phyloP scores from a whole-genome alignment of 345 rosid species.

The Moringa oleifera region DNA sequence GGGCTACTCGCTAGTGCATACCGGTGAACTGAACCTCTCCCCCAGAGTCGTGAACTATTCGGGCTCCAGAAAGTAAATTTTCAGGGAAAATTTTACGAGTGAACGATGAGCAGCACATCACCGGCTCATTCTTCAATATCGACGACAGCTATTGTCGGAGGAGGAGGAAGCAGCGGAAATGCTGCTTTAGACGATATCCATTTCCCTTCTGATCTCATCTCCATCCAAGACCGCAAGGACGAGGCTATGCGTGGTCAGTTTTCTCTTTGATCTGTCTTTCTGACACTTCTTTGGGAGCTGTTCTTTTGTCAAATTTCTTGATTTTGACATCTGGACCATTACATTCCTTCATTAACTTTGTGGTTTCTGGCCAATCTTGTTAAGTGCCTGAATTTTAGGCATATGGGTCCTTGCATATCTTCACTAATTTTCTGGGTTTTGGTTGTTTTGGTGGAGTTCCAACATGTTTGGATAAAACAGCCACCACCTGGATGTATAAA shows the following conservation, averaged over 20 bases:
- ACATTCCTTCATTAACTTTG: background rate
- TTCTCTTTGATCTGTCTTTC: background rate
- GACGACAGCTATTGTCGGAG: slow-evolving; percentile 62
- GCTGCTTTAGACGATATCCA: slow-evolving; percentile 58
- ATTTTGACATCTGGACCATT: background rate
- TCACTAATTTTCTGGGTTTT: background rate
- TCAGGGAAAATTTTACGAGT: too few species aligned
- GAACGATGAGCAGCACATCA: slow-evolving; percentile 65
- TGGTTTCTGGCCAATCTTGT: background rate
- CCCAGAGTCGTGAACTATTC: too few species aligned
- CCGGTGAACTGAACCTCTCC: too few species aligned
- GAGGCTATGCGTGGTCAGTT: slow-evolving; percentile 29
- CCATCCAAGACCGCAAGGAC: slow-evolving; percentile 43
- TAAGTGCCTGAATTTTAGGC: background rate
- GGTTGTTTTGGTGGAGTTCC: background rate
- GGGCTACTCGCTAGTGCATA: too few species aligned
- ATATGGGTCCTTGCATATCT: background rate
- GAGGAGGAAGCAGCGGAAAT: slow-evolving; percentile 52
- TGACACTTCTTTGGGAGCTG: background rate
- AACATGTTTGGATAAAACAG: too few species aligned
- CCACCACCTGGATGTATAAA: too few species aligned
- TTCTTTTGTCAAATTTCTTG: background rate
- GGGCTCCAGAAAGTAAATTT: too few species aligned
- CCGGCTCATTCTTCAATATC: slow-evolving; percentile 70
- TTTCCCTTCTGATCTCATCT: slow-evolving; percentile 55